These are phyloP conservation scores for Pseudocercospora musae DNA, from an alignment of 2,329 filamentous ascomycete species.

Conservation along the genomic window DNA sequence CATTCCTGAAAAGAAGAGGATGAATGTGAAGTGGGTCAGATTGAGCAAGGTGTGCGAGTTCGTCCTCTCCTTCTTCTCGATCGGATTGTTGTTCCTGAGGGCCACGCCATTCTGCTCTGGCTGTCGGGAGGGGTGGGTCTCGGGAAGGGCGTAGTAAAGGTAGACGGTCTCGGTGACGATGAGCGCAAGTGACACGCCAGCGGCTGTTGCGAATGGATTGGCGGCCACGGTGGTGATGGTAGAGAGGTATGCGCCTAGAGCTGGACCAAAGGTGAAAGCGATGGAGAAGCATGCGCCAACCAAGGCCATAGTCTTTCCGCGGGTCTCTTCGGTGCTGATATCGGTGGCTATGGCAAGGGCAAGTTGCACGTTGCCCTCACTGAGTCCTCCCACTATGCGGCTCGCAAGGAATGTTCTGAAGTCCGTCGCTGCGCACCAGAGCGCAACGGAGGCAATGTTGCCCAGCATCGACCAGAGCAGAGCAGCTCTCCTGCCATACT, in stretches of 20 bases:
- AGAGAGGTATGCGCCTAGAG: slow-evolving; percentile 81
- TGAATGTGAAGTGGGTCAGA: slow-evolving; percentile 79
- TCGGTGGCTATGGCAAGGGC: slow-evolving; percentile 96
- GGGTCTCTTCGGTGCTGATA: slow-evolving; percentile 79
- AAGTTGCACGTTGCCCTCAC: slow-evolving; percentile 94
- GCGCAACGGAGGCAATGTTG: slow-evolving; percentile 86
- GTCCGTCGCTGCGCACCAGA: slow-evolving; percentile 91
- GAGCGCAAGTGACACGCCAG: slow-evolving; percentile 78
- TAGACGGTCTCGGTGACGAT: slow-evolving; percentile 87
- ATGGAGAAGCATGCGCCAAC: slow-evolving; percentile 96
- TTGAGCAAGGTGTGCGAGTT: slow-evolving; percentile 85
- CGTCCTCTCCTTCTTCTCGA: slow-evolving; percentile 52
- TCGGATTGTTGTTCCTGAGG: slow-evolving; percentile 27
- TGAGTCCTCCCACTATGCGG: slow-evolving; percentile 84
- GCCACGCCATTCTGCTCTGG: slow-evolving; percentile 16
- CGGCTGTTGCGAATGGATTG: slow-evolving; percentile 92
- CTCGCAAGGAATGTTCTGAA: slow-evolving; percentile 96
- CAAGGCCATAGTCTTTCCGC: slow-evolving; percentile 90
- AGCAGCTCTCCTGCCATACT: slow-evolving; percentile 79
- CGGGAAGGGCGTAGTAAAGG: slow-evolving; percentile 78
- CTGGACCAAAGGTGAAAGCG: slow-evolving; percentile 94
- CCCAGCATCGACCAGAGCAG: slow-evolving; percentile 88
- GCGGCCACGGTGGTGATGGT: slow-evolving; percentile 72
- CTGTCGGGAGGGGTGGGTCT: slow-evolving; percentile 62
- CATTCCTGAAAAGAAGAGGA: slow-evolving; percentile 97